Evolutionary conservation across 371 early-diverging fungal species (phyloP).

Genomic region (Homolaphlyctis polyrhiza): DNA sequence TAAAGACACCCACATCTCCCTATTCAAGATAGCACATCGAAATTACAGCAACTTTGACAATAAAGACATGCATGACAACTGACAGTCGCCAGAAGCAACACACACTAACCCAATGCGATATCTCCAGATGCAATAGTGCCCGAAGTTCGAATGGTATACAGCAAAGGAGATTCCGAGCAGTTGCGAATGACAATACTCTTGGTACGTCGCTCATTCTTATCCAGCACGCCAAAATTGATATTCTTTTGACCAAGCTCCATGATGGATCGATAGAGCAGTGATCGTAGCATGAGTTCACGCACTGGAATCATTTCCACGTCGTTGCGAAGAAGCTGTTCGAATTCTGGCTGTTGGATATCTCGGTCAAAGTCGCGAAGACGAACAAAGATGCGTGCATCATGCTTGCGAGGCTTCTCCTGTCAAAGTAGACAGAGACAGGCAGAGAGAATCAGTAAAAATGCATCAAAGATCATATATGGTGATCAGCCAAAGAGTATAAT

Average conservation of each 20-base stretch:
- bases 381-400: conserved; percentile 74
- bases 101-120: too few relatives aligned
- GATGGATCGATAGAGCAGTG: conserved; percentile 73
- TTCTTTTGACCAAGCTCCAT: conserved; percentile 95
- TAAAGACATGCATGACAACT: too few relatives aligned
- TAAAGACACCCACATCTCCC: too few relatives aligned
- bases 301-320: conserved; percentile 70
- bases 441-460: background rate
- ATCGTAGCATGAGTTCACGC: conserved; percentile 87
- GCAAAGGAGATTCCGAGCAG: conserved; percentile 79
- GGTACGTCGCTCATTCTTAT: conserved; percentile 79
- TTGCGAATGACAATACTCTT: conserved; percentile 90
- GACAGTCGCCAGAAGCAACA: too few relatives aligned
- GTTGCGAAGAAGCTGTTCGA: conserved; percentile 59
- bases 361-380: conserved; percentile 75
- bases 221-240: conserved; percentile 92
- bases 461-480: background rate
- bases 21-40: too few relatives aligned
- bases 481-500: too few relatives aligned
- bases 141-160: conserved; percentile 91
- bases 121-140: conserved; percentile 95
- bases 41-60: too few relatives aligned
- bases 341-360: conserved; percentile 63
- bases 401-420: conserved; percentile 73
- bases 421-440: background rate